Evolutionary conservation across 352 stramenopile genomes (phyloP).

Genomic region (Globisporangium rhizosaccharum): DNA sequence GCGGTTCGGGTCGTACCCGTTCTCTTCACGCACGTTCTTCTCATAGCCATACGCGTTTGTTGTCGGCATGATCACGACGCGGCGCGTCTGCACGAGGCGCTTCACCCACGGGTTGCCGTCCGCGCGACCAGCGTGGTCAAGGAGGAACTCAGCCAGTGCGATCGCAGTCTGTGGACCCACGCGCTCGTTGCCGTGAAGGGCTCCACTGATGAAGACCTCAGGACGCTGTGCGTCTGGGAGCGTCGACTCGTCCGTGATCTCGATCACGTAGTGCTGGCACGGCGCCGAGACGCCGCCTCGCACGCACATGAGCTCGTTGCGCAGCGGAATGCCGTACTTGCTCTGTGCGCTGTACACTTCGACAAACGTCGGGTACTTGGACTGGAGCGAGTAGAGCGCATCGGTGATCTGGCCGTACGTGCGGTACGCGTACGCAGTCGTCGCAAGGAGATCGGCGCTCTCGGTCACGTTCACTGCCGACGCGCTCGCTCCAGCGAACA

Average conservation of each 20-base stretch:
- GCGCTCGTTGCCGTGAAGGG: slow-evolving; percentile 93
- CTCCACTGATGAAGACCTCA: slow-evolving; percentile 93
- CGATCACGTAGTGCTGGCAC: slow-evolving; percentile 78
- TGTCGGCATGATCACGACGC: slow-evolving; percentile 78
- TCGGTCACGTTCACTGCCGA: background rate
- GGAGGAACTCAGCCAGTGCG: slow-evolving; percentile 58
- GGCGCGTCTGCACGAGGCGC: slow-evolving; percentile 77
- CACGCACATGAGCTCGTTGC: slow-evolving; percentile 43
- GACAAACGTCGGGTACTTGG: slow-evolving; percentile 56
- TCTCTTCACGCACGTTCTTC: slow-evolving; percentile 71
- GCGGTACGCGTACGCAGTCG: slow-evolving; percentile 36
- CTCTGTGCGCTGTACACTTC: slow-evolving; percentile 79
- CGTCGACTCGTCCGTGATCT: slow-evolving; percentile 75
- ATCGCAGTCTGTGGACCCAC: slow-evolving; percentile 87
- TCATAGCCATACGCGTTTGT: slow-evolving; percentile 93
- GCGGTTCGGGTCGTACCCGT: slow-evolving; percentile 91
- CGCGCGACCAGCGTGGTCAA: slow-evolving; percentile 35
- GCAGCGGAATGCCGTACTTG: slow-evolving; percentile 58
- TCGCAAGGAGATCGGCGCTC: background rate
- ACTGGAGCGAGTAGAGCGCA: slow-evolving; percentile 41
- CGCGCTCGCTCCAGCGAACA: background rate
- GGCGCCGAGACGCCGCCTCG: slow-evolving; percentile 28
- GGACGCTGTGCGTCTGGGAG: slow-evolving; percentile 66
- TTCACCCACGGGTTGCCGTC: slow-evolving; percentile 55
- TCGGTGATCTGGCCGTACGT: slow-evolving; percentile 77